Percentiles rank a stretch among this genome's conserved stretches.
These are phyloP conservation scores for Sporothrix protearum DNA, from an alignment of 2,329 filamentous ascomycete genomes.

Conservation along the genomic window DNA sequence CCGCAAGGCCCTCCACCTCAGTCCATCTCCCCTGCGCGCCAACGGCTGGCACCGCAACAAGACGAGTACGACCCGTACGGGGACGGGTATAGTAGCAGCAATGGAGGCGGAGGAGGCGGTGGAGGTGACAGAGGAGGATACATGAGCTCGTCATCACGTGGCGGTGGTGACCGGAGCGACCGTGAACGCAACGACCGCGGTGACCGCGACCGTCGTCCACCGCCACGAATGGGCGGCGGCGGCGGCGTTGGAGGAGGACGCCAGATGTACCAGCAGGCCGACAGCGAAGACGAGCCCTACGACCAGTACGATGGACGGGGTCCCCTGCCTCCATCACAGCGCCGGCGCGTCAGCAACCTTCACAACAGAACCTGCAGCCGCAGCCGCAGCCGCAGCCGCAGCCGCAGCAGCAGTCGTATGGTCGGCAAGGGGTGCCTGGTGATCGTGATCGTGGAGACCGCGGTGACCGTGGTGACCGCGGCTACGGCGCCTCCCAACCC, in stretches of 20 bases:
- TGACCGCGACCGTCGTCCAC: constrained; percentile 13
- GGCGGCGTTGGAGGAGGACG: constrained; percentile 9
- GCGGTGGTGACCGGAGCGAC: background rate
- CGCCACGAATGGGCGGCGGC: constrained; percentile 30
- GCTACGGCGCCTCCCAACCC: constrained; percentile 37
- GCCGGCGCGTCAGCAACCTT: constrained; percentile 26
- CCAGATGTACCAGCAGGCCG: constrained; percentile 19
- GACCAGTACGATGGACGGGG: constrained; percentile 21
- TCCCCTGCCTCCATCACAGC: constrained; percentile 27
- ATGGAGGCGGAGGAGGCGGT: constrained; percentile 37
- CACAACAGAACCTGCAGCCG: constrained; percentile 28
- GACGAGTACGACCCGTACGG: constrained; percentile 53
- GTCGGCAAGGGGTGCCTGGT: constrained; percentile 7
- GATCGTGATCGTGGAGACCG: constrained; percentile 7
- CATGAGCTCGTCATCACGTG: constrained; percentile 20
- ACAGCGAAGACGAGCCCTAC: constrained; percentile 16
- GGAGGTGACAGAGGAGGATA: constrained; percentile 16
- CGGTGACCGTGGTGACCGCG: constrained; percentile 28
- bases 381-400: constrained; percentile 30
- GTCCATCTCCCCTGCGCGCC: background rate
- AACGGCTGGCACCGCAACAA: constrained; percentile 25
- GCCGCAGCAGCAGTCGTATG: constrained; percentile 29
- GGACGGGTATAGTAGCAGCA: constrained; percentile 44
- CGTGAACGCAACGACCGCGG: constrained; percentile 1
- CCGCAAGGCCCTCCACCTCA: background rate